Percentiles rank a stretch among this genome's conserved stretches.
Evolutionary conservation across 2,329 filamentous ascomycete species (phyloP).

Genomic region (Magnaporthiopsis rhizophila): DNA sequence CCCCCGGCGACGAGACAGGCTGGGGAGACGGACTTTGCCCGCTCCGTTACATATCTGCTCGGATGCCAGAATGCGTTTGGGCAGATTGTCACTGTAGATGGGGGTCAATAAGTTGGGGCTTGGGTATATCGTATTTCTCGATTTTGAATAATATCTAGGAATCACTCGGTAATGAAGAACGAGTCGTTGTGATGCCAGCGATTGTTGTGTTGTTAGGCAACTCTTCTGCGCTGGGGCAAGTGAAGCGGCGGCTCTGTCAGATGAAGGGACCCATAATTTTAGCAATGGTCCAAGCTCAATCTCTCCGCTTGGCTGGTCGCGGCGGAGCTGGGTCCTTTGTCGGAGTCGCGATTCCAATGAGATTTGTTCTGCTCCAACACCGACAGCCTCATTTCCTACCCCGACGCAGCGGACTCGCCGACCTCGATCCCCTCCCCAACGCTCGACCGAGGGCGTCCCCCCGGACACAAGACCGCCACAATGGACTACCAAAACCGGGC

Average conservation of each 20-base stretch:
- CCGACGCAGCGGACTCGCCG: neutral
- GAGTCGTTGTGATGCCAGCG: too few relatives aligned
- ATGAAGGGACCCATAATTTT: neutral
- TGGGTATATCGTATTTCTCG: too few relatives aligned
- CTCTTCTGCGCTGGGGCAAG: too few relatives aligned
- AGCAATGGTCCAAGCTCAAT: neutral
- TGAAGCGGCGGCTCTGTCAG: too few relatives aligned
- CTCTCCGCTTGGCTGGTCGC: neutral
- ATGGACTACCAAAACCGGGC: constrained; percentile 86
- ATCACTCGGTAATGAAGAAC: too few relatives aligned
- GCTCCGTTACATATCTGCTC: neutral
- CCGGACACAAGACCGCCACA: neutral
- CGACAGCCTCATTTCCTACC: too few relatives aligned
- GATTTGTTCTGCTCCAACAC: too few relatives aligned
- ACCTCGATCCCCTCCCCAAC: neutral
- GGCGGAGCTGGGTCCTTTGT: neutral
- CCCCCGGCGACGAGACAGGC: neutral
- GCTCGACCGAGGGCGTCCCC: too few relatives aligned
- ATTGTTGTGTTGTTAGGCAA: too few relatives aligned
- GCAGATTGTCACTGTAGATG: neutral
- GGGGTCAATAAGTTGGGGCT: neutral
- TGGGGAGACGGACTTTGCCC: neutral
- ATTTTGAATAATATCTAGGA: too few relatives aligned
- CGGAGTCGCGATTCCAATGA: neutral
- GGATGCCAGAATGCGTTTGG: neutral